Evolutionary conservation across 108 stramenopile species (phyloP).

Genomic region (Fragilaria crotonensis): DNA sequence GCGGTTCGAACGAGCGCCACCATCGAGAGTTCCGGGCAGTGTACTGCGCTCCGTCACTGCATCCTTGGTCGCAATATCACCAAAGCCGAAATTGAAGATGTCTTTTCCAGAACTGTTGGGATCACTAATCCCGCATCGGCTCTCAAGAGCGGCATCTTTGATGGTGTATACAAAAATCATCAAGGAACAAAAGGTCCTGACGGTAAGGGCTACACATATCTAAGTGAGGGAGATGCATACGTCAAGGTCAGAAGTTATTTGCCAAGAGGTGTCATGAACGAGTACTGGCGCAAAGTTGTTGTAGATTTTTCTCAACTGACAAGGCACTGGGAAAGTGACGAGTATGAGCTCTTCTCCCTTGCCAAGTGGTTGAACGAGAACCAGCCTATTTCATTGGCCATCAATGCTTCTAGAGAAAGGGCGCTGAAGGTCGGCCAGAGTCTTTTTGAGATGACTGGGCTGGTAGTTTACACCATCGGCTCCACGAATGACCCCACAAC

Average conservation of each 20-base stretch:
- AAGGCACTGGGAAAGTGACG: conserved; percentile 10
- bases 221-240: conserved; percentile 45
- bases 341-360: conserved; percentile 22
- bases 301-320: conserved; percentile 53
- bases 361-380: conserved; percentile 44
- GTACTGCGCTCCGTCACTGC: conserved; percentile 78
- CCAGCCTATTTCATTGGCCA: conserved; percentile 56
- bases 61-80: conserved; percentile 46
- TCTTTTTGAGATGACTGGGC: conserved; percentile 63
- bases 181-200: conserved; percentile 41
- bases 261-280: conserved; percentile 37
- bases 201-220: conserved; percentile 31
- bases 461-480: conserved; percentile 78
- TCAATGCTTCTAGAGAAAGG: conserved; percentile 52
- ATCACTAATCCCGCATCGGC: conserved; percentile 36
- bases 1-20: conserved; percentile 69
- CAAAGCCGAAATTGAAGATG: conserved; percentile 32
- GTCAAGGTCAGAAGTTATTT: conserved; percentile 35
- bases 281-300: conserved; percentile 79
- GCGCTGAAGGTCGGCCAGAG: conserved; percentile 40
- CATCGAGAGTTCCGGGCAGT: conserved; percentile 83
- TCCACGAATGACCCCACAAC: conserved; percentile 31
- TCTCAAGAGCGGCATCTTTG: conserved; percentile 43
- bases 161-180: conserved; percentile 57
- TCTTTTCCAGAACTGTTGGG: conserved; percentile 32